Base-by-base conservation (phyloP, 2,329 filamentous ascomycete genomes). In the Allantophomopsis lycopodina region DNA sequence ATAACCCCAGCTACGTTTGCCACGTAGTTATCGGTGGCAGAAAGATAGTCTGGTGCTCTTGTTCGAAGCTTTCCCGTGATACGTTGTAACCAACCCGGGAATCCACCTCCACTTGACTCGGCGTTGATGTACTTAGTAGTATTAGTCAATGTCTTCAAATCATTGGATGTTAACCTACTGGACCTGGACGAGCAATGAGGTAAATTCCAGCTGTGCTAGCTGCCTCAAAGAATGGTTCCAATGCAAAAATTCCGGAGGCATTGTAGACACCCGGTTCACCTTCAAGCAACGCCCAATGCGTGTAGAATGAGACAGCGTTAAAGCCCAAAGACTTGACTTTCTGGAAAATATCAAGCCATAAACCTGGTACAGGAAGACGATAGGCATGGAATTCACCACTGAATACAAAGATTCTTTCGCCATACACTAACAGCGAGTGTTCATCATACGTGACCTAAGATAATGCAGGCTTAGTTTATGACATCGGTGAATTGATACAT, bases 241-340 rank as follows among this genome's bases (percentile, higher is more conserved):
- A 63, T 12, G 71, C 76, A 49, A 88, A 84, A 13, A 87, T 67
- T 0, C 83, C 84, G 2, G 84, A 74, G 1, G 76, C 79, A 7
- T 64, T 65, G 50, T 85, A 87, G 3, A 74, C 63, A 1, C 82
- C 84, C 0, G 67, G 76, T 43, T 79, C 78, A 2, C 81, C 83
- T 55, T 91, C 84, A 0, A 86, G 57, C 2, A 89, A 61, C 3
- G 79, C 81, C 85, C 83, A 93, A 49, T 87, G 71, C 6, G 79
- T 66, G 51, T 89, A 89, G 56, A 88, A 86, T 0, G 81, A 86
- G 1, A 88, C 79, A 35, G 74, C 71, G 49, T 83, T 89, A 60
- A 86, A 88, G 0, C 85, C 85, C 2, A 87, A 60, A 0, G 83
- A 79, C 57, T 82, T 87, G 56, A 89, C 75, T 59, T 93, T 93